Percentiles rank a stretch among this genome's conserved stretches.
phyloP scores from a whole-genome alignment of 2,329 filamentous ascomycete species.

The Aspergillaceae sp. region DNA sequence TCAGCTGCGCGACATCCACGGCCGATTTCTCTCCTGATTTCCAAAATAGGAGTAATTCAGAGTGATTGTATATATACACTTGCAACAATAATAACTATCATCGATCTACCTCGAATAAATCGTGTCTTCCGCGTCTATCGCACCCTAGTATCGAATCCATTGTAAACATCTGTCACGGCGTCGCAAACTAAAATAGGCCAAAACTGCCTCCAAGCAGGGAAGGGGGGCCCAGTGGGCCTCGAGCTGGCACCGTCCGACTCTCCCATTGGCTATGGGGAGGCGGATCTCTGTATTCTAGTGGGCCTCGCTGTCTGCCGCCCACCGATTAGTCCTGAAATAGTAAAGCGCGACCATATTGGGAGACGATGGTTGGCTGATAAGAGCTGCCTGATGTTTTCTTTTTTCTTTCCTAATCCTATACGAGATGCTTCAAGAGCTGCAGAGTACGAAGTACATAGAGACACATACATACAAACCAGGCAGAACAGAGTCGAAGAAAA shows the following conservation, averaged over 20 bases:
- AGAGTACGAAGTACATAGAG: neutral
- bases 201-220: constrained; percentile 2
- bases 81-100: too few species aligned
- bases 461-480: neutral
- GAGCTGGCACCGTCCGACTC: constrained; percentile 4
- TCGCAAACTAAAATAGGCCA: neutral
- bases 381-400: neutral
- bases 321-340: constrained; percentile 11
- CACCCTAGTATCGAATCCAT: neutral
- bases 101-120: too few species aligned
- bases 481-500: neutral
- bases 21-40: too few species aligned
- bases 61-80: too few species aligned
- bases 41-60: too few species aligned
- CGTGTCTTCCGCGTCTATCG: too few species aligned
- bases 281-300: constrained; percentile 12
- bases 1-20: too few species aligned
- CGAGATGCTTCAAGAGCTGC: too few species aligned
- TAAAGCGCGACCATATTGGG: constrained; percentile 1
- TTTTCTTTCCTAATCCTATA: too few species aligned
- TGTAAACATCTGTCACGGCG: neutral
- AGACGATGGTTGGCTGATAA: neutral
- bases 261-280: constrained; percentile 8
- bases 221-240: constrained; percentile 1
- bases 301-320: constrained; percentile 4